phyloP scores from a whole-genome alignment of 1,284 basidiomycete genomes.

The Heterobasidion irregulare region DNA sequence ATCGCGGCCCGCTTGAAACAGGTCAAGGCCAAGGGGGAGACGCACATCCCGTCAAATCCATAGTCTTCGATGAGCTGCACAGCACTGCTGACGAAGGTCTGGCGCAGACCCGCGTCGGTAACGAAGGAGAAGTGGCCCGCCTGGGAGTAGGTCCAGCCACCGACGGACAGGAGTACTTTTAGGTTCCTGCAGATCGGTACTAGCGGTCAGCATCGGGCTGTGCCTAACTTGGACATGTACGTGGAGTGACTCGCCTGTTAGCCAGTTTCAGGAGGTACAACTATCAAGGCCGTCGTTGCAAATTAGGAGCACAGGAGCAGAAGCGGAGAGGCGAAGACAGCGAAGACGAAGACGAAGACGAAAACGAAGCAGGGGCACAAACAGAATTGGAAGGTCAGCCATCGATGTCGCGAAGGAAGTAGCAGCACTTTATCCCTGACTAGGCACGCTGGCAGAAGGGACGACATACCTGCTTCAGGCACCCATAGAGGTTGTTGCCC shows the following conservation, averaged over 20 bases:
- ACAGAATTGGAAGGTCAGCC: no score
- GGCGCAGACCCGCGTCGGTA: constrained; percentile 42
- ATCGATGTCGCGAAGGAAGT: no score
- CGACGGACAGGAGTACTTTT: constrained; percentile 73
- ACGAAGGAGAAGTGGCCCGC: constrained; percentile 59
- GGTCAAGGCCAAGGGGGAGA: constrained; percentile 1
- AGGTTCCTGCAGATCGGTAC: constrained; percentile 40
- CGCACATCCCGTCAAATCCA: constrained; percentile 80
- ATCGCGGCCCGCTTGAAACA: no score
- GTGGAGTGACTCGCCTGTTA: constrained; percentile 34
- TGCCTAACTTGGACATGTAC: neutral
- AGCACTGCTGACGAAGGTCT: constrained; percentile 65
- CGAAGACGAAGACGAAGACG: no score
- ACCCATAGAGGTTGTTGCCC: constrained; percentile 79
- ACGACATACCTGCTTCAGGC: constrained; percentile 69
- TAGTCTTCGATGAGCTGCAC: constrained; percentile 78
- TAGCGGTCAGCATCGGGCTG: neutral
- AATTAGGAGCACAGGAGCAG: neutral
- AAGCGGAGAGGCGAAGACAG: no score
- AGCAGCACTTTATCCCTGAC: no score
- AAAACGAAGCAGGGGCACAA: no score
- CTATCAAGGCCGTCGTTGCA: constrained; percentile 14
- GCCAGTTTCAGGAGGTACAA: constrained; percentile 63
- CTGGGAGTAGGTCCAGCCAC: constrained; percentile 71
- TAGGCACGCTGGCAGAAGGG: neutral